These are phyloP conservation scores for Suhomyces choctaworum DNA, from an alignment of 1,139 yeast species.

Conservation along the genomic window DNA sequence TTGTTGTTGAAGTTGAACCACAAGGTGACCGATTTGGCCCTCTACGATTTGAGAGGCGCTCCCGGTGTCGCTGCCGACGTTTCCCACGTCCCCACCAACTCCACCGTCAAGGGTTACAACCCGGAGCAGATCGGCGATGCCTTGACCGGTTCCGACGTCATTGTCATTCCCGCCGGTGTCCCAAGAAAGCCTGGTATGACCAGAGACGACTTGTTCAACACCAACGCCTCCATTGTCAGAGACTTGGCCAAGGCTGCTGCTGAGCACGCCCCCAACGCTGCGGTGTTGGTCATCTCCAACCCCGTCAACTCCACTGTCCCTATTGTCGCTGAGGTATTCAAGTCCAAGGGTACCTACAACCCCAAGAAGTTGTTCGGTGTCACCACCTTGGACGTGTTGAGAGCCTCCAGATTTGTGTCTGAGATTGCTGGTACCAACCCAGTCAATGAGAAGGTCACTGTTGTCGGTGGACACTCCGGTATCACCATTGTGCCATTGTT, in stretches of 20 bases:
- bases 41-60: constrained; percentile 86
- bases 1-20: constrained; percentile 71
- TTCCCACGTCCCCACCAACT: constrained; percentile 83
- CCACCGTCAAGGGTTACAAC: constrained; percentile 66
- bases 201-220: constrained; percentile 90
- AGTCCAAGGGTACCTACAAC: constrained; percentile 71
- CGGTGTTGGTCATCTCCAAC: constrained; percentile 80
- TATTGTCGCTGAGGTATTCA: constrained; percentile 82
- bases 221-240: constrained; percentile 87
- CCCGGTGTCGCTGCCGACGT: constrained; percentile 95
- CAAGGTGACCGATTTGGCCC: constrained; percentile 62
- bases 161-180: constrained; percentile 93
- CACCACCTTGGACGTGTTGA: constrained; percentile 85
- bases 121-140: constrained; percentile 66
- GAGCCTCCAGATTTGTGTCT: constrained; percentile 75
- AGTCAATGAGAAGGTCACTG: constrained; percentile 66
- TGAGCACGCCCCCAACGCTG: constrained; percentile 69
- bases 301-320: constrained; percentile 97
- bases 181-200: constrained; percentile 99
- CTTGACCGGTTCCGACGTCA: constrained; percentile 68
- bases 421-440: constrained; percentile 50
- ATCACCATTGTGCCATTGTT: constrained; percentile 89
- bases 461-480: constrained; percentile 97
- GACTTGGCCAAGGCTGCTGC: constrained; percentile 83
- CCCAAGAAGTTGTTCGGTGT: constrained; percentile 87